Evolutionary conservation across 495 filamentous ascomycete genomes (phyloP), one percentile per base, ranked within the genome.

Genomic region (Annulohypoxylon nitens): DNA sequence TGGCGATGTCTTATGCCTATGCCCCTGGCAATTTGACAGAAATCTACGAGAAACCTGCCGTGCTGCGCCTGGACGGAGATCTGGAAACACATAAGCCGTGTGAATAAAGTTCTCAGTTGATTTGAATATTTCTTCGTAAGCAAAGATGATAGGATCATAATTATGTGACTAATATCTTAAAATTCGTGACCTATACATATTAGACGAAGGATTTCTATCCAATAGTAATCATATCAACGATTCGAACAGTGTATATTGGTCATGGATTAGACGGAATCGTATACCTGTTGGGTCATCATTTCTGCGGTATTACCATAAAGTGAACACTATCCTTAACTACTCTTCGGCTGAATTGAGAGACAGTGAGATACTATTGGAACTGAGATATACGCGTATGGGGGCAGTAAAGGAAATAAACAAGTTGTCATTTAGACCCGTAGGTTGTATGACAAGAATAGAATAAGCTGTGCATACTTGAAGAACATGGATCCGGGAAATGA

Each of bases 41-140:
- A 25, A 14, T 37, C 61, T 23, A 34, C 34, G 36, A 55, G 55
- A 60, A 64, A 39, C 18, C 48, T 43, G 57, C 23, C 39, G 41
- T 33, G 50, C 34, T 37, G 41, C 30, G 33, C 61, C 66, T 55
- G 61, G 39, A 16, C 12, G 62, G 33, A 16, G 5, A 18, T 11
- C 16, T 59, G 55, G 10, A 37, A 64, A 63, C 34, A 45, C 33
- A 60, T 18, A 45, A 57, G 62, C 45, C 10, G 33, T 37, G 41
- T 30, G 34, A 59, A 59, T n/a, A 55, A 37, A 10, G 25, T 53
- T 18, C 30, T 48, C 53, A 55, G 66, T 43, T 66, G 54, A 70
- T 74, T 39, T 37, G 33, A 23, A 12, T 26, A 62, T 34, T 25
- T 45, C 53, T 64, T 51, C 36, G 20, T 53, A 30, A 68, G 53